Evolutionary conservation across 805 yeast species (phyloP), one percentile per base, ranked within the genome.

Genomic region (Lipomyces yamadae): DNA sequence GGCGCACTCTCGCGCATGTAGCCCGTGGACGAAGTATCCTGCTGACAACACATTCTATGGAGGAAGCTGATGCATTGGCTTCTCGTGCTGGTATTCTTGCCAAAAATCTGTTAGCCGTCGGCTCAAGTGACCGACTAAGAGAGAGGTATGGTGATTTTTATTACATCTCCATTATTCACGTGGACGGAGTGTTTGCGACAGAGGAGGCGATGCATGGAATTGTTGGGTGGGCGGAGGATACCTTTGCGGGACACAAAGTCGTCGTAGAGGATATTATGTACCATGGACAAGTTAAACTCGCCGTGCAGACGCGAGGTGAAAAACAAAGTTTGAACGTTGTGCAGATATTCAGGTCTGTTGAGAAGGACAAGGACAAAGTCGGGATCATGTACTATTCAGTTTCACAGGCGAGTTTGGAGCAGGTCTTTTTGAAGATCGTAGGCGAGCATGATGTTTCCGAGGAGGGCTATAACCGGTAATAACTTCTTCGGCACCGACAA

Each of bases 41-140:
- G 11, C 66, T 77, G 32, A 77, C 80, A 7, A 77, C 80, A 6
- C 80, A 77, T 60, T 76, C 78, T 29, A 77, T 77, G 80, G 80
- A 77, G 62, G 80, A 77, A 58, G 80, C 80, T 0, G 79, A 77
- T 63, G 78, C 78, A 6, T 66, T 77, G 24, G 77, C 78, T 11
- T 59, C 72, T 15, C 68, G 80, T 7, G 79, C 79, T 0, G 79
- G 78, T 11, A 75, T 77, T 62, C 57, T 77, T 34, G 74, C 79
- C 11, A 67, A 68, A 45, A 61, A 65, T 33, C 54, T 77, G 62
- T 67, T 76, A 37, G 79, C 80, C 2, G 73, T 77, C 32, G 80
- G 80, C 0, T 64, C 76, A 1, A 72, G 75, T 15, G 72, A 72
- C 11, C 64, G 70, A 4, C 63, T 77, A 54, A 69, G 77, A 7